These are phyloP conservation scores for Trichoderma citrinoviride DNA, from an alignment of 2,329 filamentous ascomycete genomes.

Conservation along the genomic window DNA sequence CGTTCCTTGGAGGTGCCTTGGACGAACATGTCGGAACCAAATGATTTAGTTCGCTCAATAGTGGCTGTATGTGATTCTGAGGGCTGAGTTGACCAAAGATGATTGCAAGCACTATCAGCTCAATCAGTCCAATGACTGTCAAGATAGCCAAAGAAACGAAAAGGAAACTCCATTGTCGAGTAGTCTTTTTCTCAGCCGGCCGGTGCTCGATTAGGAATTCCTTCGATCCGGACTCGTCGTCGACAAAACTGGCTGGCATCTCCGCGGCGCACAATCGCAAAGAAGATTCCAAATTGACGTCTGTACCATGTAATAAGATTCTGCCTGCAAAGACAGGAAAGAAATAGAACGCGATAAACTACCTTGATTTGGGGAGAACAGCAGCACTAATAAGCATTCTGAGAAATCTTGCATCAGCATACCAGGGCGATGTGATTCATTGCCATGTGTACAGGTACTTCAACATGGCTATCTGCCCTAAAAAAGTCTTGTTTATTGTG, in stretches of 20 bases:
- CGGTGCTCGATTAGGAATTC: not conserved
- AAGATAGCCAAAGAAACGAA: not conserved
- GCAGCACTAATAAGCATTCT: too few relatives aligned
- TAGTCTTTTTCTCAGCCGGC: not conserved
- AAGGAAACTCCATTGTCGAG: not conserved
- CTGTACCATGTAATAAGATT: too few relatives aligned
- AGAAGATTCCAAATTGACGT: not conserved
- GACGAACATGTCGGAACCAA: constrained; percentile 7
- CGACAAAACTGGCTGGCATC: not conserved
- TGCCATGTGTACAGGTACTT: too few relatives aligned
- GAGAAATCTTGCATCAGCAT: too few relatives aligned
- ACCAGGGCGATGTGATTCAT: too few relatives aligned
- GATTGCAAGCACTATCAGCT: not conserved
- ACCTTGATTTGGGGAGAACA: not conserved
- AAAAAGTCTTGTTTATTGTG: not conserved
- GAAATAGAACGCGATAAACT: not conserved
- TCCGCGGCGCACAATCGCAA: not conserved
- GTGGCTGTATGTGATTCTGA: not conserved
- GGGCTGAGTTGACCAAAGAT: not conserved
- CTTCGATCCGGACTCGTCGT: not conserved
- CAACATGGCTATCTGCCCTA: too few relatives aligned
- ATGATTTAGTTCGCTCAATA: constrained; percentile 1
- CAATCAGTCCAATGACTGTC: not conserved
- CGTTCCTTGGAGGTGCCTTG: not conserved
- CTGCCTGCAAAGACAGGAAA: not conserved